A percentile compares a stretch with the other conserved stretches of the same genome.
phyloP scores from a whole-genome alignment of 1,139 yeast species.

The Candida frijolesensis region DNA sequence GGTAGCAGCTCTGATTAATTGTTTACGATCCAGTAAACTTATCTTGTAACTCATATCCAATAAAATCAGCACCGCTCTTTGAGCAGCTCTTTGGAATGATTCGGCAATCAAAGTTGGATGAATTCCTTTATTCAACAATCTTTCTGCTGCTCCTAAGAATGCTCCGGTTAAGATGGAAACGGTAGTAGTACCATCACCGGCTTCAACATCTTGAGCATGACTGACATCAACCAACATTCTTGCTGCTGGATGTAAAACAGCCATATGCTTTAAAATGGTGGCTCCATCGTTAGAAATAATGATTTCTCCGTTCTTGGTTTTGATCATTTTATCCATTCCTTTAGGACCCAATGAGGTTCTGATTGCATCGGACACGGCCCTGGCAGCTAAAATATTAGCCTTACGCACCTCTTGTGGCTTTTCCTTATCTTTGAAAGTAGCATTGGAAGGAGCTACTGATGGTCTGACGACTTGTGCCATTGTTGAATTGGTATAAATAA shows the following conservation, averaged over 20 bases:
- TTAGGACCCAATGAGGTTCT: slow-evolving; percentile 97
- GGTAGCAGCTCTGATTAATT: slow-evolving; percentile 86
- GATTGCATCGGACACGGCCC: slow-evolving; percentile 98
- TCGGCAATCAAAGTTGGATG: slow-evolving; percentile 97
- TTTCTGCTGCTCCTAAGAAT: slow-evolving; percentile 90
- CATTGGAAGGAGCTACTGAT: slow-evolving; percentile 64
- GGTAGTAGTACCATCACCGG: slow-evolving; percentile 98
- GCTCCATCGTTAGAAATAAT: slow-evolving; percentile 98
- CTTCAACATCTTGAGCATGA: slow-evolving; percentile 97
- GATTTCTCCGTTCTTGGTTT: slow-evolving; percentile 88
- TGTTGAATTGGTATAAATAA: neutral
- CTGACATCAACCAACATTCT: slow-evolving; percentile 96
- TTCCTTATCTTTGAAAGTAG: slow-evolving; percentile 90
- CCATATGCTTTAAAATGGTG: slow-evolving; percentile 95
- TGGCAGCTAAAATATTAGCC: slow-evolving; percentile 90
- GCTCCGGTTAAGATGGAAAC: slow-evolving; percentile 97
- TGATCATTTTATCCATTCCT: slow-evolving; percentile 99
- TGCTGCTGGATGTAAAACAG: slow-evolving; percentile 97
- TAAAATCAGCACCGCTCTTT: slow-evolving; percentile 80
- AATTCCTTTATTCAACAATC: slow-evolving; percentile 83
- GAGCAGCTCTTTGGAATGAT: slow-evolving; percentile 91
- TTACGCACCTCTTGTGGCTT: slow-evolving; percentile 97
- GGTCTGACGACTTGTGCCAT: slow-evolving; percentile 22
- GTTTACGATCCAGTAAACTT: slow-evolving; percentile 74
- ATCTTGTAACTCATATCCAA: slow-evolving; percentile 83